Conservation (phyloP, 2,329 filamentous ascomycete genomes). For the Aureobasidium sp. region DNA sequence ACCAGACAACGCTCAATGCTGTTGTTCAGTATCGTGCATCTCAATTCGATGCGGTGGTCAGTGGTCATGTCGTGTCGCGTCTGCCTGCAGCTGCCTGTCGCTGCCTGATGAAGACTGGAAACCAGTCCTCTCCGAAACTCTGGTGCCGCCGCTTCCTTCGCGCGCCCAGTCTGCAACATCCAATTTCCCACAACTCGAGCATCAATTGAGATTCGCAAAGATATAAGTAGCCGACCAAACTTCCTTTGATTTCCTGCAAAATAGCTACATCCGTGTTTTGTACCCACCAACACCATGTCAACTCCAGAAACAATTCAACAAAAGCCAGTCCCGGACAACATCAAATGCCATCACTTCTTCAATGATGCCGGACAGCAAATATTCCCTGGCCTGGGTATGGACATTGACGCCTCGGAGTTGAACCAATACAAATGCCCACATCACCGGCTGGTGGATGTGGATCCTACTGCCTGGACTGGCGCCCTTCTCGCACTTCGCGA, state of each 20-base stretch:
- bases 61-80: neutral
- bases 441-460: neutral
- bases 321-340: neutral
- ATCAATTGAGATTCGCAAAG: neutral
- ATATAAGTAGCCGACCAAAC: neutral
- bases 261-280: neutral
- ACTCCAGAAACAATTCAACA: neutral
- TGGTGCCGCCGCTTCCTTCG: neutral
- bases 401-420: neutral
- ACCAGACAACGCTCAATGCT: neutral
- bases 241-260: too few relatives aligned
- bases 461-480: neutral
- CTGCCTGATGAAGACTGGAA: neutral
- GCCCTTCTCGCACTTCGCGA: constrained; percentile 19
- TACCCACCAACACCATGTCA: neutral
- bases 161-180: neutral
- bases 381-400: neutral
- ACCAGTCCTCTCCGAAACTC: neutral
- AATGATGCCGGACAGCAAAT: neutral
- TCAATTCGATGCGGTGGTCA: neutral
- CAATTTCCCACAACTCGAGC: neutral
- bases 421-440: neutral
- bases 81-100: neutral
- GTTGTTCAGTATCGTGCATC: neutral
- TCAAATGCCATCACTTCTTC: neutral